Evolutionary conservation across 805 yeast species (phyloP).

Genomic region (Hanseniaspora nectarophila): DNA sequence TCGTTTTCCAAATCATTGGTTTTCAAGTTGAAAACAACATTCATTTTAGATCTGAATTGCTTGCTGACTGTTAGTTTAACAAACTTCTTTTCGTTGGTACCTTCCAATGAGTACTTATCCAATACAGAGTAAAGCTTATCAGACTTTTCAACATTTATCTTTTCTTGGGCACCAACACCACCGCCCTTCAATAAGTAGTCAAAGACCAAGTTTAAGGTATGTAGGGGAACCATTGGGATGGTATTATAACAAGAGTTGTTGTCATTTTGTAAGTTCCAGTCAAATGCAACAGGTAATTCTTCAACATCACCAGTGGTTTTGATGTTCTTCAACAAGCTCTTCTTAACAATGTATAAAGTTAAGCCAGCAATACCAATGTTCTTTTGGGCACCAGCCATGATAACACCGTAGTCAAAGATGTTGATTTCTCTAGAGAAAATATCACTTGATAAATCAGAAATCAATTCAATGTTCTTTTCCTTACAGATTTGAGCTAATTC

Average conservation of each 20-base stretch:
- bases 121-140: conserved; percentile 48
- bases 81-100: conserved; percentile 23
- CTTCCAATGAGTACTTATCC: conserved; percentile 35
- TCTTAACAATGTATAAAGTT: conserved; percentile 81
- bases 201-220: conserved; percentile 70
- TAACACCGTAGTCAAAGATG: conserved; percentile 71
- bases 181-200: conserved; percentile 52
- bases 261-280: conserved; percentile 71
- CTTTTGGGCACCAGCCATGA: conserved; percentile 97
- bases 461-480: conserved; percentile 53
- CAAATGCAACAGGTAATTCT: conserved; percentile 76
- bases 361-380: conserved; percentile 95
- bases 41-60: conserved; percentile 71
- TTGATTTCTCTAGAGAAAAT: conserved; percentile 73
- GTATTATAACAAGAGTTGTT: conserved; percentile 94
- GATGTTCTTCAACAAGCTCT: conserved; percentile 50
- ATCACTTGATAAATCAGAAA: conserved; percentile 91
- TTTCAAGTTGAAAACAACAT: conserved; percentile 74
- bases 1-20: conserved; percentile 52
- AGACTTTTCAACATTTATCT: conserved; percentile 51
- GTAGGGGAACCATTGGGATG: conserved; percentile 83
- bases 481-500: conserved; percentile 28
- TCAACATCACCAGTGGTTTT: conserved; percentile 40
- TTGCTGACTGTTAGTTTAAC: conserved; percentile 56
- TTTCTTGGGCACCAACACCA: conserved; percentile 55